phyloP scores from a whole-genome alignment of 495 filamentous ascomycete genomes.

The Aspergillus bertholletiae region DNA sequence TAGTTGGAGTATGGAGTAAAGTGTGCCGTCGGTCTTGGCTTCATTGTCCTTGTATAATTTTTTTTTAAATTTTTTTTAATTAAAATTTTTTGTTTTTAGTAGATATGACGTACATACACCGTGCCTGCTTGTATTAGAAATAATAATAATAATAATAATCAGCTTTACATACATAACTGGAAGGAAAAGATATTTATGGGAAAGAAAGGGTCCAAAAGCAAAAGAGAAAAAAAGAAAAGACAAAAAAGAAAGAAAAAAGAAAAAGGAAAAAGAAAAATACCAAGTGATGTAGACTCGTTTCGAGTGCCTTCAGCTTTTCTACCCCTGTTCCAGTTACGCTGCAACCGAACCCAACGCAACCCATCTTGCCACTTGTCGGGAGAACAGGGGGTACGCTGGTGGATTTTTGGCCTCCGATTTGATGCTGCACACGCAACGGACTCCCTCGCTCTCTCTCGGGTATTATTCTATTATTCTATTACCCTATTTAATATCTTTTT shows the following conservation, averaged over 20 bases:
- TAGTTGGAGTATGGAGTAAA: constrained; percentile 2
- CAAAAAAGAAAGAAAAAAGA: not conserved
- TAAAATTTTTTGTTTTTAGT: no score
- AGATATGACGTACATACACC: no score
- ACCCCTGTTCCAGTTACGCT: not conserved
- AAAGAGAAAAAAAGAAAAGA: not conserved
- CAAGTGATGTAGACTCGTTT: not conserved
- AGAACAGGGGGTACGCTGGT: not conserved
- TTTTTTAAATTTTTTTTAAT: not conserved
- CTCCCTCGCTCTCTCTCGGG: no score
- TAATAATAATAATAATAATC: no score
- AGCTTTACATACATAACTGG: no score
- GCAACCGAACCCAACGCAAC: not conserved
- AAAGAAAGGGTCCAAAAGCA: not conserved
- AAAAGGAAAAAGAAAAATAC: not conserved
- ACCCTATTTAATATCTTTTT: no score
- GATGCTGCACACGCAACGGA: not conserved
- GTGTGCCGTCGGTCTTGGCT: not conserved
- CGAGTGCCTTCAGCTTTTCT: constrained; percentile 4
- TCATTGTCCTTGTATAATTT: not conserved
- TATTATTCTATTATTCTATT: no score
- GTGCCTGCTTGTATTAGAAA: no score
- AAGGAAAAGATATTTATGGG: no score
- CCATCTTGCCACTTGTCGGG: not conserved
- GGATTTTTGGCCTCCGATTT: no score